Evolutionary conservation across 345 rosid species (phyloP), one percentile per base, ranked within the genome.

Genomic region (Syzygium grande): DNA sequence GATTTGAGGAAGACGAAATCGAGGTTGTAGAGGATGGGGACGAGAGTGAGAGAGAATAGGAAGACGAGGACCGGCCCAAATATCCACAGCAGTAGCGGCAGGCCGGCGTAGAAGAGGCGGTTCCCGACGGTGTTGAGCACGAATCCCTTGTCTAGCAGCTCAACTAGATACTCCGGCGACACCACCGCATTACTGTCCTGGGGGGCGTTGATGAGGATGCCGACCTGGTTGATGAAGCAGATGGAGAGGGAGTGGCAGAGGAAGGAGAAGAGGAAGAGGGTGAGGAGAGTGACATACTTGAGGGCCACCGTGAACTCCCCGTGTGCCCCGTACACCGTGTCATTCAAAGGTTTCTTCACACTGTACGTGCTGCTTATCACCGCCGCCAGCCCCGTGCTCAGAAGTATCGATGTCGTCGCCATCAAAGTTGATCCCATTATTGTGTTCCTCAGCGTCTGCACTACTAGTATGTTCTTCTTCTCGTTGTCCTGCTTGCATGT

Each of bases 351-450:
- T 90, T 92, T 95, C 91, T 98, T 98, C 19, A 98, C 92, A 56
- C 95, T 92, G 88, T 98, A 98, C 1, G 99, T 96, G 93, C 99
- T 98, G 95, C 99, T 96, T 59, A 98, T 86, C 30, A 98, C 94
- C 9, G 99, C 98, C 0, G 98, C 99, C 52, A 98, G 85, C 16
- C 99, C 99, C 3, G 98, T 93, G 38, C 93, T 92, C 6, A 96
- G 94, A 9, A 98, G 96, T 89, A 98, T 96, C 7, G 98, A 95
- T 6, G 99, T 96, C 7, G 99, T 96, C 41, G 98, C 99, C 99
- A 98, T 98, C 56, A 98, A 89, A 46, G 99, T 98, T 2, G 99
- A 94, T 86, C 98, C 99, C 99, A 98, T 96, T n/a, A 98, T 94
- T 83, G 93, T 87, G 93, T 98, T 98, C 88, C 99, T 86, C 0